Evolutionary conservation across 2,329 filamentous ascomycete species (phyloP), one percentile per base, ranked within the genome.

Genomic region (Cytospora piceae): DNA sequence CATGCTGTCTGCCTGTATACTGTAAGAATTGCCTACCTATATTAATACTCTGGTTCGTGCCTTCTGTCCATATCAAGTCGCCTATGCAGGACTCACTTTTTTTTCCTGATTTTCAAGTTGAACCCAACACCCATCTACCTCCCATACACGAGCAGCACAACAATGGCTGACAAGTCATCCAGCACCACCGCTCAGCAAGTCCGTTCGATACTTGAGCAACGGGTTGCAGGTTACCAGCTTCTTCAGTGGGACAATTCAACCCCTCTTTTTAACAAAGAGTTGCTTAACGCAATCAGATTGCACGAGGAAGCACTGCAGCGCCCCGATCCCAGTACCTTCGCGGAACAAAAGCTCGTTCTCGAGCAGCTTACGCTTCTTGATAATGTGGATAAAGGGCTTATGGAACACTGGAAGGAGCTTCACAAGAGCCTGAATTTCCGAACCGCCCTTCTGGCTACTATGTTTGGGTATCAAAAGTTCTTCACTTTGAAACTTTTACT

Each of bases 271-370:
- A 27, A 9, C 27, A 34, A 59, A 11, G 42, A 51, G 15, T 24
- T 59, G 17, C 29, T 59, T 2, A 46, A 51, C 20, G 57, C 57
- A 14, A 24, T 51, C 20, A 49, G 31, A 24, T 7, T 59, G 11
- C 57, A 51, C 57, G 24, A 58, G 22, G 56, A 58, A 27, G 24
- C 56, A 17, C 24, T 58, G 15, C 34, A 58, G 37, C 22, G 24
- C 15, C 37, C 56, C 12, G 31, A 29, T 14, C 56, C 56, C 34
- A 31, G 31, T 31, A 58, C 34, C 24, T 17, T 39, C 9, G 56
- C 56, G 3, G 37, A 58, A n/a, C 32, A 20, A 24, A 22, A 58
- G 56, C 56, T 34, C 9, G 24, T 46, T 14, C 22, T n/a, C 20
- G 56, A 58, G 34, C 56, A 58, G 56, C 37, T 58, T 7, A 24